Evolutionary conservation across 345 rosid species (phyloP), one percentile per base, ranked within the genome.

Genomic region (Lumnitzera racemosa): DNA sequence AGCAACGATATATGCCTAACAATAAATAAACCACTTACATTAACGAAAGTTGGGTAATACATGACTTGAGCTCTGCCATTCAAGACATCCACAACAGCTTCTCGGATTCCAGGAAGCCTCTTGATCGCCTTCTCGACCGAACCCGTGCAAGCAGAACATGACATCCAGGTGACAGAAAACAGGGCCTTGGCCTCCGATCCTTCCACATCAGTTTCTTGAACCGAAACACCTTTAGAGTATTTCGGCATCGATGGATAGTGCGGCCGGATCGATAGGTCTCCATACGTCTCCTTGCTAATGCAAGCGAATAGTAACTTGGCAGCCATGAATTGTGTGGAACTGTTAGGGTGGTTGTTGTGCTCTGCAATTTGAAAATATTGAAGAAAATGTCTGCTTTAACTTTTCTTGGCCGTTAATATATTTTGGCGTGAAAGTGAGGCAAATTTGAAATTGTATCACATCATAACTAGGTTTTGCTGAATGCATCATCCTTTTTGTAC

Each of bases 121-220:
- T 91, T 91, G 69, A 91, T 61, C 25, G 90, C 95, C 68, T 91
- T 91, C 78, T 91, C 98, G 29, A 88, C 84, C 25, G 98, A 91
- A 23, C 90, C 98, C 8, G 96, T 92, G 53, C 98, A 91, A 36
- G 98, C 98, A 2, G 98, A 78, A 65, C 90, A 86, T 0, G 89
- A 81, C 98, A 91, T 85, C 57, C 98, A 96, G 3, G 56, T n/a
- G 4, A 91, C 98, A 3, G 80, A 73, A 25, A 86, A 85, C 49
- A 81, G 67, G 16, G 84, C 95, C 65, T 70, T 81, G 41, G 77
- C 67, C 67, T 76, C 79, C 5, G 86, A 70, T 4, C 68, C 70
- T 53, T 55, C 70, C 15, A 50, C 65, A n/a, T 61, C 54, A 49
- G 76, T 58, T 51, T 65, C 72, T n/a, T 46, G 64, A 17, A 25